phyloP scores from a whole-genome alignment of 164 flowering plant genomes.

The Vitis riparia region DNA sequence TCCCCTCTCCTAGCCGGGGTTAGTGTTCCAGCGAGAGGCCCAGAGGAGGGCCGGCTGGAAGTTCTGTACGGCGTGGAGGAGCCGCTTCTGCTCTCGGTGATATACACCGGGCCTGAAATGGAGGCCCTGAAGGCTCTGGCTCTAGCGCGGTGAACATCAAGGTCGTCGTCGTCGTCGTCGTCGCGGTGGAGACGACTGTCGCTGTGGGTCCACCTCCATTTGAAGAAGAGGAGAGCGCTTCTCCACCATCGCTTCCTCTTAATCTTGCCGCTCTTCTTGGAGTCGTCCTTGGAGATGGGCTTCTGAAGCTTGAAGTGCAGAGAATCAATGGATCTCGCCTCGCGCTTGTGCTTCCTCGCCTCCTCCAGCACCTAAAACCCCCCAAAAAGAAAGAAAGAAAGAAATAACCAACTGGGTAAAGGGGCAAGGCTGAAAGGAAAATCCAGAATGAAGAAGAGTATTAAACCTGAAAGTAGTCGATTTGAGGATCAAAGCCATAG shows the following conservation, averaged over 20 bases:
- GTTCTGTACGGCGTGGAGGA: slow-evolving; percentile 46
- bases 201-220: slow-evolving; percentile 37
- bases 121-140: slow-evolving; percentile 40
- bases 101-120: slow-evolving; percentile 71
- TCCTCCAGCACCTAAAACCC: slow-evolving; percentile 62
- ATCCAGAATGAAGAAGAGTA: neutral
- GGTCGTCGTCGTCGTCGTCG: slow-evolving; percentile 15
- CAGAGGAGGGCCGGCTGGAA: slow-evolving; percentile 59
- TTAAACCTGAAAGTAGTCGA: slow-evolving; percentile 76
- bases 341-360: slow-evolving; percentile 65
- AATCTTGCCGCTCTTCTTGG: slow-evolving; percentile 36
- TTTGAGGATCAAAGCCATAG: slow-evolving; percentile 89
- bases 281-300: slow-evolving; percentile 62
- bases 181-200: neutral
- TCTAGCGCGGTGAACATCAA: slow-evolving; percentile 19
- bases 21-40: slow-evolving; percentile 60
- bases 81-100: slow-evolving; percentile 64
- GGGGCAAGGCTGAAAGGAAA: neutral
- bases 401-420: neutral
- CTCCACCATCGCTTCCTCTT: slow-evolving; percentile 77
- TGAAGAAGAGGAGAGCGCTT: slow-evolving; percentile 66
- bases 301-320: slow-evolving; percentile 81
- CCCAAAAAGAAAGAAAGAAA: neutral
- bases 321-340: slow-evolving; percentile 52
- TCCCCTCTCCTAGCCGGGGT: slow-evolving; percentile 45